Conservation (phyloP, 2,329 filamentous ascomycete genomes). For the Ophioceras dolichostomum region DNA sequence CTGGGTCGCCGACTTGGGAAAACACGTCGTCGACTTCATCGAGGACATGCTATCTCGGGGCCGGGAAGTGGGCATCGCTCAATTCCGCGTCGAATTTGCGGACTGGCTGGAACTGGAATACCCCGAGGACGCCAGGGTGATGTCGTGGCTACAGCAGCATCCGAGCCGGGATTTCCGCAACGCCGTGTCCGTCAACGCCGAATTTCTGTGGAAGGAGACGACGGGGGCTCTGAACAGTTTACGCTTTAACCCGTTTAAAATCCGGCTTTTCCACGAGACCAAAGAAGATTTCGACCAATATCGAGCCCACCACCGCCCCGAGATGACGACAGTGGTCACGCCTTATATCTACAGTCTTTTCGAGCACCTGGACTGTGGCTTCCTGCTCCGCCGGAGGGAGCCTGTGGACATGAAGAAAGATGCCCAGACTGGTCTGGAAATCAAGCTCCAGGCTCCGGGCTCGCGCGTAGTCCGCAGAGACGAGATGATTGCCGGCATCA, state of each 20-base stretch:
- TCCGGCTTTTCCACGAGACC: constrained; percentile 43
- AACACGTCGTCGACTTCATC: constrained; percentile 61
- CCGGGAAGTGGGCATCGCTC: constrained; percentile 30
- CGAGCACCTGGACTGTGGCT: constrained; percentile 42
- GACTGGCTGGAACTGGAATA: constrained; percentile 44
- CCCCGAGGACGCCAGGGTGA: too few species aligned
- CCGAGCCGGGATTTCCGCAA: constrained; percentile 48
- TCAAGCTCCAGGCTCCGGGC: too few species aligned
- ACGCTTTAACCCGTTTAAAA: neutral
- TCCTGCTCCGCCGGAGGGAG: too few species aligned
- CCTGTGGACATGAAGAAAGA: constrained; percentile 33
- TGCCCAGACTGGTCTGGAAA: neutral
- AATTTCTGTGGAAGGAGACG: constrained; percentile 55
- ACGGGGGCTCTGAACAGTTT: constrained; percentile 27
- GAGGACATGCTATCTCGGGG: constrained; percentile 16
- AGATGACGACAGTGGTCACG: constrained; percentile 50
- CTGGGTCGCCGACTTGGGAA: constrained; percentile 60
- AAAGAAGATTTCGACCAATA: constrained; percentile 23
- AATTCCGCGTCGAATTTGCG: constrained; percentile 47
- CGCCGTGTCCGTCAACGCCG: constrained; percentile 44
- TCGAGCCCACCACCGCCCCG: constrained; percentile 4
- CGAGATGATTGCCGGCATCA: constrained; percentile 20
- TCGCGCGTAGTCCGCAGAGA: too few species aligned
- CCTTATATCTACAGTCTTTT: constrained; percentile 57
- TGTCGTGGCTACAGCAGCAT: constrained; percentile 46